phyloP scores from a whole-genome alignment of 345 rosid species.

The Bruguiera parviflora region DNA sequence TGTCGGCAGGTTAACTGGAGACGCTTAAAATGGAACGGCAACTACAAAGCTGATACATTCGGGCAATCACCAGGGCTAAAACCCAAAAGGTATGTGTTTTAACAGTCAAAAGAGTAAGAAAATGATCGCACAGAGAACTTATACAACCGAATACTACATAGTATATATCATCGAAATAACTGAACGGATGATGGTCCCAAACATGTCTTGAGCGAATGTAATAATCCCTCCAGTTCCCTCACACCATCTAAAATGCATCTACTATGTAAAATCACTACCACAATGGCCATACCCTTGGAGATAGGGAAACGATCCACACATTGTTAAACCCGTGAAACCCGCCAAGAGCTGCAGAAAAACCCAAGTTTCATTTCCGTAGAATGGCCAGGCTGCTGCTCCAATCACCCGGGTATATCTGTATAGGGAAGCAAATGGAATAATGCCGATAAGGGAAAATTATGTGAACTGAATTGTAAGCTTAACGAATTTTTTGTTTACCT shows the following conservation, averaged over 20 bases:
- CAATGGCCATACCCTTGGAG: background rate
- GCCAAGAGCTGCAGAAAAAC: background rate
- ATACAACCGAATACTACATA: background rate
- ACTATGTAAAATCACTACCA: background rate
- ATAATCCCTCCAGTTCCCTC: background rate
- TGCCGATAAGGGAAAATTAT: background rate
- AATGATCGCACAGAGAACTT: too few relatives aligned
- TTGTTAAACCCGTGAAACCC: background rate
- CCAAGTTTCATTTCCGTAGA: background rate
- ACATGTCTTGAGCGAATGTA: background rate
- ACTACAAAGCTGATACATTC: too few relatives aligned
- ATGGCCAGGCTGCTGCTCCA: background rate
- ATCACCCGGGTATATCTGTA: conserved; percentile 2
- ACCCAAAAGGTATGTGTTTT: too few relatives aligned
- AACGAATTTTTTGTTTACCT: background rate
- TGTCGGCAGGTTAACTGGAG: too few relatives aligned
- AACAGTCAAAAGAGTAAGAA: too few relatives aligned
- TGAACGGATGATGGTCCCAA: background rate
- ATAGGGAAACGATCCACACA: background rate
- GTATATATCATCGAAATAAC: background rate
- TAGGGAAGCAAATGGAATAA: background rate
- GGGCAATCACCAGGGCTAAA: too few relatives aligned
- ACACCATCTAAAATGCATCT: background rate
- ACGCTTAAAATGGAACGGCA: too few relatives aligned
- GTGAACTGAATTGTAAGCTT: background rate